Conservation (phyloP, 1,284 basidiomycete genomes). For the Xerocomus amazonicus region DNA sequence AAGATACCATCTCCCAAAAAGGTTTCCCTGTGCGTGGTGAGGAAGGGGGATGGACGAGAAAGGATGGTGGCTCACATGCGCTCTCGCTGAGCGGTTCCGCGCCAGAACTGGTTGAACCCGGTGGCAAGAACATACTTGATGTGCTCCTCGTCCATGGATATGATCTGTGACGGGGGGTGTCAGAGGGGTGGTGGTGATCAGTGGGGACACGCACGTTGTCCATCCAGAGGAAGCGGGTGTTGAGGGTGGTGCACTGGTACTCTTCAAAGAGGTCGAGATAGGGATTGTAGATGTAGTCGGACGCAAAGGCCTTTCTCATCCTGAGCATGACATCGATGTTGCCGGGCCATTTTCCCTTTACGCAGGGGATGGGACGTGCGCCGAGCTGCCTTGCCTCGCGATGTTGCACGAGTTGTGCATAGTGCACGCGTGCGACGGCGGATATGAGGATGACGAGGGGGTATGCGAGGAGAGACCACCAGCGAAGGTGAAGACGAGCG, state of each 20-base stretch:
- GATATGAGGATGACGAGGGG: slow-evolving; percentile 41
- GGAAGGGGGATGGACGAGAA: not conserved
- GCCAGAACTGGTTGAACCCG: slow-evolving; percentile 63
- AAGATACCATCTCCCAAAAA: slow-evolving; percentile 71
- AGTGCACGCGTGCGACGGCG: slow-evolving; percentile 35
- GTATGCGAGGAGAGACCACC: slow-evolving; percentile 36
- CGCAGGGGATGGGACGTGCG: slow-evolving; percentile 49
- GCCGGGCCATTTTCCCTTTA: slow-evolving; percentile 69
- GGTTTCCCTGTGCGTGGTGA: slow-evolving; percentile 46
- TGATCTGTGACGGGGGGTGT: slow-evolving; percentile 41
- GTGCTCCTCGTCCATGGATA: slow-evolving; percentile 70
- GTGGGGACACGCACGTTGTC: slow-evolving; percentile 49
- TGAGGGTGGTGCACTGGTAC: slow-evolving; percentile 64
- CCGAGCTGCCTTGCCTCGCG: slow-evolving; percentile 45
- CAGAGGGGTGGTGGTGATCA: no score
- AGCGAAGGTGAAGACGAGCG: slow-evolving; percentile 18
- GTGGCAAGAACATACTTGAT: slow-evolving; percentile 63
- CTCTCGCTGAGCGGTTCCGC: slow-evolving; percentile 58
- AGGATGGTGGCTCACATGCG: slow-evolving; percentile 46
- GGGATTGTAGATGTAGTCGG: slow-evolving; percentile 56
- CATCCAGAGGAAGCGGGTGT: slow-evolving; percentile 60
- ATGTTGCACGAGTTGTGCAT: slow-evolving; percentile 36
- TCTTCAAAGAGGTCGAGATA: slow-evolving; percentile 65
- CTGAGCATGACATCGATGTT: slow-evolving; percentile 64
- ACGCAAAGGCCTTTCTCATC: slow-evolving; percentile 52